These are phyloP conservation scores for Penicillium sp. DNA, from an alignment of 2,329 filamentous ascomycete species.

Conservation along the genomic window DNA sequence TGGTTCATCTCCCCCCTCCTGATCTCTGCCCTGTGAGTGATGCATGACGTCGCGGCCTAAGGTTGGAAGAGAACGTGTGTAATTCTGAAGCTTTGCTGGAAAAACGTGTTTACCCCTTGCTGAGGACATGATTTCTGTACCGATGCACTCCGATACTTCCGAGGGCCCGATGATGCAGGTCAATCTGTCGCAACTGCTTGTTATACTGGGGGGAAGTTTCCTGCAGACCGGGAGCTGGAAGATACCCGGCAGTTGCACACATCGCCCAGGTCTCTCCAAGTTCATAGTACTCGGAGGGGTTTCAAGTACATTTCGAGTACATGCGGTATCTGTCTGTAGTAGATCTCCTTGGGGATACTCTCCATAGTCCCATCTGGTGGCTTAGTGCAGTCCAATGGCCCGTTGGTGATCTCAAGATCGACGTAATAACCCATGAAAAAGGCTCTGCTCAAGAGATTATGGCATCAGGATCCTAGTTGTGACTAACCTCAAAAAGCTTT, in stretches of 20 bases:
- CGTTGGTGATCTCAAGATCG: not conserved
- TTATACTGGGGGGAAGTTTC: not conserved
- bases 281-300: not conserved
- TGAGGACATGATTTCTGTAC: not conserved
- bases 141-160: not conserved
- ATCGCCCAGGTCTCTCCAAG: not conserved
- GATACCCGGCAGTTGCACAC: not conserved
- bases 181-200: no score
- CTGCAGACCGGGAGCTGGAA: not conserved
- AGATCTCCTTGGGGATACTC: not conserved
- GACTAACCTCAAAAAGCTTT: not conserved
- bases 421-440: not conserved
- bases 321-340: not conserved
- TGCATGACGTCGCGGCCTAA: slow-evolving; percentile 26
- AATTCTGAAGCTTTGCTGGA: not conserved
- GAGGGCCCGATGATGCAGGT: not conserved
- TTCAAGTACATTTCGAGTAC: not conserved
- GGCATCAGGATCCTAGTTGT: not conserved
- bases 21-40: slow-evolving; percentile 8
- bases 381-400: not conserved
- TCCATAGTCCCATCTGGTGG: not conserved
- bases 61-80: not conserved
- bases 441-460: not conserved
- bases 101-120: slow-evolving; percentile 5
- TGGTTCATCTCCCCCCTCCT: not conserved